A percentile compares a stretch with the other conserved stretches of the same genome.
phyloP scores from a whole-genome alignment of 768 basidiomycete species.

The Xerocomellus intermedius region DNA sequence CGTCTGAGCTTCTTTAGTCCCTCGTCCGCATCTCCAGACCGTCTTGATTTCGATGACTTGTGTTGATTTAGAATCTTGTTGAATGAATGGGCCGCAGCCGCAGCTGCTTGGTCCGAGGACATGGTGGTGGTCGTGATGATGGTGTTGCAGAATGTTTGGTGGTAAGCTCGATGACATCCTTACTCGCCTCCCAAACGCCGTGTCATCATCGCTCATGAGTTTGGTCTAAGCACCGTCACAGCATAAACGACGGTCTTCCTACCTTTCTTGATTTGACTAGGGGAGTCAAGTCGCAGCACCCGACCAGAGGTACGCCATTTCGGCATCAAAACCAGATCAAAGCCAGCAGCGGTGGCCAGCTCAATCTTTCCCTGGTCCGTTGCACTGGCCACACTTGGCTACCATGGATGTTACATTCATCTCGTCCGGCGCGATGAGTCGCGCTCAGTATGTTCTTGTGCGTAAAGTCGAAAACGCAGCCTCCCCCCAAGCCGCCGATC shows the following conservation, averaged over 20 bases:
- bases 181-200: not conserved
- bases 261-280: not conserved
- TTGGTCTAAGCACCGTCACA: not conserved
- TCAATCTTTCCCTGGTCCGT: not conserved
- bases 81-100: slow-evolving; percentile 65
- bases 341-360: not conserved
- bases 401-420: slow-evolving; percentile 75
- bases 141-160: slow-evolving; percentile 9
- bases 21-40: slow-evolving; percentile 70
- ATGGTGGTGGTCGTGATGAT: slow-evolving; percentile 13
- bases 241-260: not conserved
- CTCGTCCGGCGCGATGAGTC: slow-evolving; percentile 75
- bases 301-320: slow-evolving; percentile 17
- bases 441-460: slow-evolving; percentile 74
- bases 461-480: slow-evolving; percentile 64
- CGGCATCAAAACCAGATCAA: not conserved
- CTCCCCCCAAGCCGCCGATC: slow-evolving; percentile 59
- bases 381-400: not conserved
- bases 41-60: slow-evolving; percentile 63
- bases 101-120: slow-evolving; percentile 28
- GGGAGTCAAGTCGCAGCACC: slow-evolving; percentile 6
- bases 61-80: slow-evolving; percentile 77
- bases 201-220: slow-evolving; percentile 1
- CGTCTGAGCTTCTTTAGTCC: slow-evolving; percentile 82
- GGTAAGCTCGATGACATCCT: not conserved